Evolutionary conservation across 495 filamentous ascomycete species (phyloP).

Genomic region (Penicillium paxilli): DNA sequence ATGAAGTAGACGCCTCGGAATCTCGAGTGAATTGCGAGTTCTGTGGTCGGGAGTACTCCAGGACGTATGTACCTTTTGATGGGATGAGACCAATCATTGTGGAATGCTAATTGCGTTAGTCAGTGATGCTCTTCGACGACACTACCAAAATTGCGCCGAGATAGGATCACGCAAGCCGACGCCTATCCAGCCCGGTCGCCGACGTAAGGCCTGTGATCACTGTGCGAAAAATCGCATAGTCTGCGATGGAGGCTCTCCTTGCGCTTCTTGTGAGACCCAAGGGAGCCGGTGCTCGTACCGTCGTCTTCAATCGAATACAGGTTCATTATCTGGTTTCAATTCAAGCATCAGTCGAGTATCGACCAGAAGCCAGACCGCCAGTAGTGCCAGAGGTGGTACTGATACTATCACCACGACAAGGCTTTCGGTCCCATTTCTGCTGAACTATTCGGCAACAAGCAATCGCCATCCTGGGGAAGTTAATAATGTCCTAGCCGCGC

Average conservation of each 20-base stretch:
- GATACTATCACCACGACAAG: not conserved
- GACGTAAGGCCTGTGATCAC: slow-evolving; percentile 13
- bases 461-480: slow-evolving; percentile 10
- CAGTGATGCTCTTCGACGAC: slow-evolving; percentile 15
- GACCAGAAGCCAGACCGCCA: not conserved
- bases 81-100: not conserved
- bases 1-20: slow-evolving; percentile 2
- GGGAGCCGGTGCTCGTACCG: slow-evolving; percentile 4
- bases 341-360: not conserved
- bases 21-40: slow-evolving; percentile 8
- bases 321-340: not conserved
- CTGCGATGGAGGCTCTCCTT: slow-evolving; percentile 5
- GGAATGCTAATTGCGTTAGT: not conserved
- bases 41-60: slow-evolving; percentile 12
- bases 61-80: slow-evolving; percentile 2
- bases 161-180: not conserved
- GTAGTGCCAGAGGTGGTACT: not conserved
- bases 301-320: not conserved
- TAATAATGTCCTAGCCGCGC: slow-evolving; percentile 9
- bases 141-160: slow-evolving; percentile 10
- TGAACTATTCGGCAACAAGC: slow-evolving; percentile 14
- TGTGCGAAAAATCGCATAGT: slow-evolving; percentile 4
- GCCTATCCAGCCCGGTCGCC: slow-evolving; percentile 7
- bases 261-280: not conserved
- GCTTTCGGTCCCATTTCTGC: slow-evolving; percentile 12